Base-by-base conservation (phyloP, 768 basidiomycete species). In the Lactifluus volemus region DNA sequence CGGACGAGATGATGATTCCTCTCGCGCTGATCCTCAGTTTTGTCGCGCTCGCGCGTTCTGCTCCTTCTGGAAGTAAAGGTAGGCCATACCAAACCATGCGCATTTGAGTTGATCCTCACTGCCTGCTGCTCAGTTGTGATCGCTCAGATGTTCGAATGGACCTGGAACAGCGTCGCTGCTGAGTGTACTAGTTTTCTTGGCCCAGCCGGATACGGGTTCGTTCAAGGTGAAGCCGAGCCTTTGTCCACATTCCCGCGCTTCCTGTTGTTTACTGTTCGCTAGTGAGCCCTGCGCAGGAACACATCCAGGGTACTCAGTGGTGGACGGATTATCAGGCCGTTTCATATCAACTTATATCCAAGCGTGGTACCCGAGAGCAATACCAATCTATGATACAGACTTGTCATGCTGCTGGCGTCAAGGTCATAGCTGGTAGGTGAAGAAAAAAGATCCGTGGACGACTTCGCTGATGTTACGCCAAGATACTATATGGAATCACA, bases 261-360 rank as follows among this genome's bases (percentile, higher is more conserved):
- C 11, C 44, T 0, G 2, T 25, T 58, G 2, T 53, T 41, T 32
- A 41, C 29, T 30, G 21, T 59, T 32, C 32, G 7, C 32, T 12
- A 76, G 75, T 72, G 52, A 75, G 83, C 63, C 82, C 83, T 0
- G 75, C 84, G 3, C 75, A 77, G 59, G 85, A 86, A 64, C 84
- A 85, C 65, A 71, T 86, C 47, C 65, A 71, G 14, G 85, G 85
- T 4, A 11, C 73, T 2, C 77, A 85, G 66, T 88, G 86, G 86
- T 88, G 85, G 85, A 87, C 85, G 0, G 85, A 86, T 68, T 87
- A 88, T 66, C 86, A 80, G 61, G 81, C 82, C 4, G 84, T 85
- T 0, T 86, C 84, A 1, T 86, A 87, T 68, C 84, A 57, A 10
- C 68, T 87, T 51, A 83, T 77, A 1, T 85, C 84, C 0, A 88